Evolutionary conservation across 169 alveolate genomes (phyloP).

Genomic region (Plasmodium coatneyi): DNA sequence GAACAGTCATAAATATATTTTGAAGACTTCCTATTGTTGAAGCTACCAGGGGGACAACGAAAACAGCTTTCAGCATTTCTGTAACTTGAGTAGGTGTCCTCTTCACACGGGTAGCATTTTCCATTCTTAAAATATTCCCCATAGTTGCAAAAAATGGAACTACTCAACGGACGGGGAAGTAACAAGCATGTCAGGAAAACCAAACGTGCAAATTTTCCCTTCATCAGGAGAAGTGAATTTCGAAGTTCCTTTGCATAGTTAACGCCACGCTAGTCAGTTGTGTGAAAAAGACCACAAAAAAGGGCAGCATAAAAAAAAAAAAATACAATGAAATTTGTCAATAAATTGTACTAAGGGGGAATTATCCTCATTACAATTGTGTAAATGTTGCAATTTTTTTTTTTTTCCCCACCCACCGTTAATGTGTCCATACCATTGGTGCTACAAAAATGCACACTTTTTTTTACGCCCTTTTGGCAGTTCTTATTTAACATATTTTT

Average conservation of each 20-base stretch:
- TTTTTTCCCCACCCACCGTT: neutral
- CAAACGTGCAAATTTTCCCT: neutral
- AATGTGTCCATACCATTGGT: neutral
- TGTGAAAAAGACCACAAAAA: neutral
- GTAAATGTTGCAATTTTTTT: neutral
- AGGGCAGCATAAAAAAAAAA: neutral
- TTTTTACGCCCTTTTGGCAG: neutral
- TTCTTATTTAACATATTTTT: neutral
- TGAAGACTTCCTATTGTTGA: slow-evolving; percentile 20
- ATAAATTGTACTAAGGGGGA: neutral
- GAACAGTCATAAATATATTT: slow-evolving; percentile 60
- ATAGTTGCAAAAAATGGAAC: slow-evolving; percentile 36
- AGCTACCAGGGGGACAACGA: slow-evolving; percentile 69
- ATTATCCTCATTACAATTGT: neutral
- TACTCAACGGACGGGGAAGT: neutral
- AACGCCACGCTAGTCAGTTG: neutral
- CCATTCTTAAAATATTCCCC: slow-evolving; percentile 67
- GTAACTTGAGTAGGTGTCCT: slow-evolving; percentile 38
- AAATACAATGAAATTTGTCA: neutral
- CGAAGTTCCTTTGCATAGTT: neutral
- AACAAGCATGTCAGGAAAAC: neutral
- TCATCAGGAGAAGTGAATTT: neutral
- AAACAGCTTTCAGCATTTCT: slow-evolving; percentile 70
- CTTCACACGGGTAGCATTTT: slow-evolving; percentile 47
- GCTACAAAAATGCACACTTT: neutral